Conservation (phyloP, 495 filamentous ascomycete genomes). For the Neurospora africana region DNA sequence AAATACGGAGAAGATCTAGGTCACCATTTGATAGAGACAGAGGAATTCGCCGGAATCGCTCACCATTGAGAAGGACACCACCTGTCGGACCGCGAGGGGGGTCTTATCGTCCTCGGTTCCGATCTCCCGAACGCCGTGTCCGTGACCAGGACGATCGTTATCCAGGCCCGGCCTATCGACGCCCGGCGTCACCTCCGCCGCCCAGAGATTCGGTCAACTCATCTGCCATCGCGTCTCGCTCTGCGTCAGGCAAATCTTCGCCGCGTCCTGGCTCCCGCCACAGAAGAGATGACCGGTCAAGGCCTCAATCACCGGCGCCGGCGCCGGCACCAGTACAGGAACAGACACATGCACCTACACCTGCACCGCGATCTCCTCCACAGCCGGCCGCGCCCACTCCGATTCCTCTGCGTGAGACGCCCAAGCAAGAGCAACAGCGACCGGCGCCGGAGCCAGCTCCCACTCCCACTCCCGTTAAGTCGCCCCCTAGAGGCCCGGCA, state of each 20-base stretch:
- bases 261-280: constrained; percentile 30
- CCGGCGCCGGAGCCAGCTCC: constrained; percentile 15
- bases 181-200: constrained; percentile 22
- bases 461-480: constrained; percentile 16
- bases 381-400: constrained; percentile 13
- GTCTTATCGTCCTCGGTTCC: constrained; percentile 33
- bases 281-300: constrained; percentile 32
- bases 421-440: constrained; percentile 12
- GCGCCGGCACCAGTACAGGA: constrained; percentile 2
- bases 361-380: constrained; percentile 9
- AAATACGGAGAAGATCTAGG: constrained; percentile 31
- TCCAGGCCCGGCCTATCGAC: constrained; percentile 24
- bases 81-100: constrained; percentile 22
- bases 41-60: constrained; percentile 23
- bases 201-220: constrained; percentile 32
- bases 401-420: constrained; percentile 14
- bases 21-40: constrained; percentile 38
- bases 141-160: constrained; percentile 35
- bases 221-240: constrained; percentile 33
- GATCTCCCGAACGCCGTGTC: constrained; percentile 34
- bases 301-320: constrained; percentile 26
- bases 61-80: constrained; percentile 28
- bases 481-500: constrained; percentile 38
- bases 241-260: constrained; percentile 32
- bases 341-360: constrained; percentile 10